These are phyloP conservation scores for Testicularia cyperi DNA, from an alignment of 1,284 basidiomycete genomes.

Conservation along the genomic window DNA sequence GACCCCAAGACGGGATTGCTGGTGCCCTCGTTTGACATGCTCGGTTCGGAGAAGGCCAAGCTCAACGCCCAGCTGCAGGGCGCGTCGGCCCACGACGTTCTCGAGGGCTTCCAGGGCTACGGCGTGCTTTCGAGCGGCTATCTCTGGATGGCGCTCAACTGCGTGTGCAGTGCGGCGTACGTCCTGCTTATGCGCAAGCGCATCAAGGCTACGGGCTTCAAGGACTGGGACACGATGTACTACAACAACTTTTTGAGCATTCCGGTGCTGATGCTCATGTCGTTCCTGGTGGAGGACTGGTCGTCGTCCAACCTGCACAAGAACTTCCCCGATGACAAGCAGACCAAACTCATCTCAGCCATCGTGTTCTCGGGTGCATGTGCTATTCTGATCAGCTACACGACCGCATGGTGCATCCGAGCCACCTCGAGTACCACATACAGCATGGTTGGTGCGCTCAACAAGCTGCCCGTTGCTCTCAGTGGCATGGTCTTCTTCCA, in stretches of 20 bases:
- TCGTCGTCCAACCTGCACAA: slow-evolving; percentile 72
- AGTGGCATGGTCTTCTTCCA: slow-evolving; percentile 65
- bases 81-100: slow-evolving; percentile 28
- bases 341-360: slow-evolving; percentile 77
- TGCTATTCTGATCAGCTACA: slow-evolving; percentile 95
- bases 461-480: slow-evolving; percentile 90
- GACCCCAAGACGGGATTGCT: slow-evolving; percentile 25
- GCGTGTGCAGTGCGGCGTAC: slow-evolving; percentile 85
- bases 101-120: slow-evolving; percentile 39
- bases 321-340: slow-evolving; percentile 87
- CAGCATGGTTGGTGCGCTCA: slow-evolving; percentile 97
- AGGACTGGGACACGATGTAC: slow-evolving; percentile 99
- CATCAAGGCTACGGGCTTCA: slow-evolving; percentile 96
- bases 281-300: slow-evolving; percentile 89
- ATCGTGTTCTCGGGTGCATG: slow-evolving; percentile 95
- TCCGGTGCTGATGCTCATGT: slow-evolving; percentile 81
- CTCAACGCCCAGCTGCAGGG: slow-evolving; percentile 24
- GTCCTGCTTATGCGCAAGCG: slow-evolving; percentile 94
- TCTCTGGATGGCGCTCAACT: slow-evolving; percentile 95
- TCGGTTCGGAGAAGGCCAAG: slow-evolving; percentile 32
- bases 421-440: slow-evolving; percentile 97
- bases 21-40: slow-evolving; percentile 26
- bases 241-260: slow-evolving; percentile 97
- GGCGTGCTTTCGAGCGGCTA: slow-evolving; percentile 68
- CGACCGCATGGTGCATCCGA: slow-evolving; percentile 97